Evolutionary conservation across 2,329 filamentous ascomycete genomes (phyloP).

Genomic region (Fonsecaea pedrosoi): DNA sequence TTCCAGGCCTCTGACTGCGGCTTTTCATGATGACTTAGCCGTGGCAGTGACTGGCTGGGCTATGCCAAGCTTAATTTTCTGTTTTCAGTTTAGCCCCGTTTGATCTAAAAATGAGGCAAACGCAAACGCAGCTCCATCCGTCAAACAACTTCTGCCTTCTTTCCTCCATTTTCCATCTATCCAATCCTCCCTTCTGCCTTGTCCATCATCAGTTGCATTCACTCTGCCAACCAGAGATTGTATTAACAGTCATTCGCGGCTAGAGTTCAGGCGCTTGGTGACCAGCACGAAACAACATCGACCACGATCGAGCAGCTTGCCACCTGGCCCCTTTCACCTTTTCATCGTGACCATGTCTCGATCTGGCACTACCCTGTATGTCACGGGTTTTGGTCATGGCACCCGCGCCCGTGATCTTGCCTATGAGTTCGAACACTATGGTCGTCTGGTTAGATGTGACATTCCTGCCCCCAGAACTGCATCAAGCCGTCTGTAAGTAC

Average conservation of each 20-base stretch:
- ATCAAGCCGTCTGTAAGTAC: constrained; percentile 88
- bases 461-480: constrained; percentile 95
- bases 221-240: constrained; percentile 14
- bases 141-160: constrained; percentile 3
- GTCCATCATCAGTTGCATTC: constrained; percentile 15
- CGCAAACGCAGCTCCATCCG: neutral
- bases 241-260: constrained; percentile 18
- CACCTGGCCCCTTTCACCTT: constrained; percentile 21
- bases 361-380: constrained; percentile 87
- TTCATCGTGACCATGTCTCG: constrained; percentile 59
- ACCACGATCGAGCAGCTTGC: constrained; percentile 18
- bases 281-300: constrained; percentile 2
- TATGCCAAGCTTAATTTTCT: neutral
- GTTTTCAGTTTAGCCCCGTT: constrained; percentile 9
- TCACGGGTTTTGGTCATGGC: constrained; percentile 98
- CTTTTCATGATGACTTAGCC: constrained; percentile 1
- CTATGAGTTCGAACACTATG: constrained; percentile 99
- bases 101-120: constrained; percentile 6
- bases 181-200: constrained; percentile 7
- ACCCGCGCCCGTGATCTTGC: constrained; percentile 98
- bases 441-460: constrained; percentile 95
- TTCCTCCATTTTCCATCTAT: constrained; percentile 9
- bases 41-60: constrained; percentile 2
- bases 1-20: neutral
- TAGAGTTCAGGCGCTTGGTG: constrained; percentile 7